Percentiles rank a stretch among this genome's conserved stretches.
These are phyloP conservation scores for Kwoniella botswanensis DNA, from an alignment of 768 basidiomycete genomes.

Conservation along the genomic window DNA sequence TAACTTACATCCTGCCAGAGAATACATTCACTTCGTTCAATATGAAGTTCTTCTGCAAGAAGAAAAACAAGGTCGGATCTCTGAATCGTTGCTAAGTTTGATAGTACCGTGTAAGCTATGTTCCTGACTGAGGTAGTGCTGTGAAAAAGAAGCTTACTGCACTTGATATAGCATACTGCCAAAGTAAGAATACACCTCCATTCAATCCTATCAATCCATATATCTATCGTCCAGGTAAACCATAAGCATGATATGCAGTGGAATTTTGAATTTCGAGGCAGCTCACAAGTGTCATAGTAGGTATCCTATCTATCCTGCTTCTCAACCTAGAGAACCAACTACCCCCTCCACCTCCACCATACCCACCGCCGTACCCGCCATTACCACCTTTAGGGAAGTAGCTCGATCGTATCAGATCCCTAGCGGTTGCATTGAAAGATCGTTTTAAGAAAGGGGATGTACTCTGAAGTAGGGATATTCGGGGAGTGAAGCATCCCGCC, in stretches of 20 bases:
- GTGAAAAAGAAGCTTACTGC: constrained; percentile 25
- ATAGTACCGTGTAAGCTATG: too few species aligned
- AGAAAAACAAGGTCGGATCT: constrained; percentile 51
- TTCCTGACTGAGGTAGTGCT: not conserved
- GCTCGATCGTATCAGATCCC: constrained; percentile 29
- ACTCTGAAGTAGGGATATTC: not conserved
- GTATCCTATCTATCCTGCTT: constrained; percentile 45
- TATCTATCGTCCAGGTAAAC: constrained; percentile 15
- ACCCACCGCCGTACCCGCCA: constrained; percentile 26
- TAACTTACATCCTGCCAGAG: constrained; percentile 52
- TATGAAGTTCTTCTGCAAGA: constrained; percentile 54
- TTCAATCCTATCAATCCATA: constrained; percentile 53
- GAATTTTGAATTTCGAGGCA: not conserved
- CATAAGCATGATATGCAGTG: not conserved
- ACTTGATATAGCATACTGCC: constrained; percentile 53
- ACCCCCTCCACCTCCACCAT: constrained; percentile 18
- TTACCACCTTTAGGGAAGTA: constrained; percentile 41
- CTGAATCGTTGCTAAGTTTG: constrained; percentile 42
- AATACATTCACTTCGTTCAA: constrained; percentile 53
- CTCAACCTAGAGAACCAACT: constrained; percentile 35
- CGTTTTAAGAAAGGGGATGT: constrained; percentile 8
- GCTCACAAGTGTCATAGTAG: constrained; percentile 44
- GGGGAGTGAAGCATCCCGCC: constrained; percentile 1
- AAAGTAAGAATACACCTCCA: constrained; percentile 51
- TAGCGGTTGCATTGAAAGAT: constrained; percentile 23